These are phyloP conservation scores for Tuber melanosporum DNA, from an alignment of 495 filamentous ascomycete species.

Conservation along the genomic window DNA sequence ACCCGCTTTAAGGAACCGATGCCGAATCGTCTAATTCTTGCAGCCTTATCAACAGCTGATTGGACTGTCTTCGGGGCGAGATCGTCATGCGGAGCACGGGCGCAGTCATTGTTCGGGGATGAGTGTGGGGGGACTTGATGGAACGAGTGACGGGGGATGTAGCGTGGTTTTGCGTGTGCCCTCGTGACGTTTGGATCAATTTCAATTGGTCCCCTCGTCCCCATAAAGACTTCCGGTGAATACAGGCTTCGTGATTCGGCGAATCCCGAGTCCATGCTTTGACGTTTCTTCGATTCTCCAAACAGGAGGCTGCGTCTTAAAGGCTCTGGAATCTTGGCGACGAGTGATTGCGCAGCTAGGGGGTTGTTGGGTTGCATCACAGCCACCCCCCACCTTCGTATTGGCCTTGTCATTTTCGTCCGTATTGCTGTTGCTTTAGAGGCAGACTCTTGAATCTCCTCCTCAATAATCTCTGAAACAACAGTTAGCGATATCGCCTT, in stretches of 20 bases:
- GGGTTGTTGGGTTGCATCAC: neutral
- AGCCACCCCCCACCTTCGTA: rapidly evolving
- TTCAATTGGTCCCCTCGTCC: neutral
- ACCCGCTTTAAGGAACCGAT: neutral
- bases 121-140: rapidly evolving
- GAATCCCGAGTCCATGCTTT: neutral
- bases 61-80: neutral
- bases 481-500: neutral
- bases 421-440: rapidly evolving
- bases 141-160: neutral
- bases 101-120: rapidly evolving
- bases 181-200: too few species aligned
- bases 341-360: neutral
- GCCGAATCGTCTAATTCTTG: neutral
- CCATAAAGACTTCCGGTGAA: neutral
- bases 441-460: neutral
- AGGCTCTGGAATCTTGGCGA: neutral
- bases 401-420: rapidly evolving
- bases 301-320: neutral
- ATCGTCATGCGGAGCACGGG: neutral
- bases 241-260: neutral
- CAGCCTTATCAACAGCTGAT: neutral
- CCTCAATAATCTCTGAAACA: neutral
- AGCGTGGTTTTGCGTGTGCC: neutral
- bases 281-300: neutral